phyloP scores from a whole-genome alignment of 2,329 filamentous ascomycete genomes.

The Boeremia exigua region DNA sequence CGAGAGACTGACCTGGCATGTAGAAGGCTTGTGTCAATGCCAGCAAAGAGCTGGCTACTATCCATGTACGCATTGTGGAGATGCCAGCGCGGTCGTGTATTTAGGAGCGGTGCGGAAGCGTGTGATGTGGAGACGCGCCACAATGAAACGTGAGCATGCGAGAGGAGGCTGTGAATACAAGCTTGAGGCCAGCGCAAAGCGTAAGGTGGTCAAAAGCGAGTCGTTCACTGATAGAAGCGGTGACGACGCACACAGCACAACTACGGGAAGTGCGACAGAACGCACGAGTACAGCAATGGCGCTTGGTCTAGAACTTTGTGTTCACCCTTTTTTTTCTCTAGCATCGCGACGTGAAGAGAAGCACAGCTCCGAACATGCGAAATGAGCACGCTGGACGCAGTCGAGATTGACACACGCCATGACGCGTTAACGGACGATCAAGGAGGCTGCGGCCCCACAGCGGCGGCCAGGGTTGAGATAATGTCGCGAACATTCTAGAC shows the following conservation, averaged over 20 bases:
- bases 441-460: slow-evolving; percentile 11
- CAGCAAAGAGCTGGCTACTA: slow-evolving; percentile 26
- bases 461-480: slow-evolving; percentile 7
- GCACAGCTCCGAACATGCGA: not conserved
- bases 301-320: not conserved
- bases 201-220: slow-evolving; percentile 8
- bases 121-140: not conserved
- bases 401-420: slow-evolving; percentile 19
- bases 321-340: not conserved
- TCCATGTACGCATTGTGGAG: slow-evolving; percentile 27
- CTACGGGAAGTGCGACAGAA: not conserved
- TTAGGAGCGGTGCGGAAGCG: not conserved
- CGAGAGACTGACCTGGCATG: slow-evolving; percentile 66
- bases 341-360: not conserved
- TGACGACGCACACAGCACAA: not conserved
- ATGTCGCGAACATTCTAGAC: not conserved
- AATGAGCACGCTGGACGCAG: slow-evolving; percentile 4
- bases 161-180: not conserved
- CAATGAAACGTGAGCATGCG: not conserved
- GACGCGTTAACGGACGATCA: slow-evolving; percentile 17
- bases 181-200: not conserved
- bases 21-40: slow-evolving; percentile 73
- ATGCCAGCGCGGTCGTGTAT: not conserved
- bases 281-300: not conserved
- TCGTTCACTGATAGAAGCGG: not conserved